These are phyloP conservation scores for Candida endomychidarum DNA, from an alignment of 805 yeast species.

Conservation along the genomic window DNA sequence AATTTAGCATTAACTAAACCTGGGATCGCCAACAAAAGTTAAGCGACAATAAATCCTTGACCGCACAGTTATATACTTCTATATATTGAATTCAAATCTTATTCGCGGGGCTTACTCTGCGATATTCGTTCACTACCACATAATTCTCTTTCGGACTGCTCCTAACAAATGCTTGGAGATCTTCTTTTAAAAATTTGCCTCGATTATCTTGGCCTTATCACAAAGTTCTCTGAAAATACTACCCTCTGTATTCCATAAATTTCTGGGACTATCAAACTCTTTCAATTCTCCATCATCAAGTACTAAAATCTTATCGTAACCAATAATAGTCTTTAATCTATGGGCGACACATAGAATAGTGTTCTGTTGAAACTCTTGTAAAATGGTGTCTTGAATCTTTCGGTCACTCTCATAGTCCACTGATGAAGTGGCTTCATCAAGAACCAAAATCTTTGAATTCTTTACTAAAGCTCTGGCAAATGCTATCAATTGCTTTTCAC, in stretches of 20 bases:
- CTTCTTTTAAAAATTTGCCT: constrained; percentile 13
- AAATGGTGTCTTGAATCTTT: constrained; percentile 72
- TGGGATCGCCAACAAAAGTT: no score
- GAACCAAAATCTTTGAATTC: constrained; percentile 68
- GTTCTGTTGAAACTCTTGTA: constrained; percentile 62
- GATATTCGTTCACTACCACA: no score
- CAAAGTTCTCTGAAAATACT: constrained; percentile 73
- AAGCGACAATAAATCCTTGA: no score
- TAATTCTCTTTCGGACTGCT: no score
- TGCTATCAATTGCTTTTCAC: constrained; percentile 76
- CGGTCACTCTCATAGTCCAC: constrained; percentile 87
- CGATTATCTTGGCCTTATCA: constrained; percentile 44
- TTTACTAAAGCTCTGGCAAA: constrained; percentile 82
- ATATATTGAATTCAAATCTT: no score
- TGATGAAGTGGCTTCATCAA: constrained; percentile 81
- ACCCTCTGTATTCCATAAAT: constrained; percentile 50
- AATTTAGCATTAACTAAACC: no score
- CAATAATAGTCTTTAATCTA: constrained; percentile 69
- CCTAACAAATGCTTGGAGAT: no score
- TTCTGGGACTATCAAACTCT: constrained; percentile 75
- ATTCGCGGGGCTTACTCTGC: no score
- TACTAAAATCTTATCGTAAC: constrained; percentile 75
- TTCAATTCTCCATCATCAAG: constrained; percentile 76
- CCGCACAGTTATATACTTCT: no score
- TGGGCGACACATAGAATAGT: constrained; percentile 89